phyloP scores from a whole-genome alignment of 345 rosid genomes.

The Isatis tinctoria region DNA sequence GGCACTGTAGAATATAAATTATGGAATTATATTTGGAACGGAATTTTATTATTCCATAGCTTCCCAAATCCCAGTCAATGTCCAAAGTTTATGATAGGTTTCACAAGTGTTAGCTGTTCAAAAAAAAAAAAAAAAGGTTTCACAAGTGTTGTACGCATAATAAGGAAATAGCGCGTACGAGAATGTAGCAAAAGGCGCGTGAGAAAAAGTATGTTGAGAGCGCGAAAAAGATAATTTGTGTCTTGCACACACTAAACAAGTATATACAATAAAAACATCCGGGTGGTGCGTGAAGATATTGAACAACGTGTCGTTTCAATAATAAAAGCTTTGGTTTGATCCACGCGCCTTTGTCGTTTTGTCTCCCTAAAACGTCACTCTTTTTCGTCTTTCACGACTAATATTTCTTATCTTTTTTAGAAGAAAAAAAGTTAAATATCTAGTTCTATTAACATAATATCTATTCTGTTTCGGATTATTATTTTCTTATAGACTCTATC shows the following conservation, averaged over 20 bases:
- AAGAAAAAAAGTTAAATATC: too few species aligned
- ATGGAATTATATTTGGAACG: too few species aligned
- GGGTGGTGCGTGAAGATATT: constrained; percentile 38
- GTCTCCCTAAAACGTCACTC: constrained; percentile 32
- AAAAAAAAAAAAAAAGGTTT: too few species aligned
- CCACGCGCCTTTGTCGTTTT: constrained; percentile 46
- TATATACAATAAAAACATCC: constrained; percentile 9
- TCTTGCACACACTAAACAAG: constrained; percentile 22
- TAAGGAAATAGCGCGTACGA: not conserved
- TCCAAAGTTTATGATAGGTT: too few species aligned
- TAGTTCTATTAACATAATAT: not conserved
- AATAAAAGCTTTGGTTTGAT: not conserved
- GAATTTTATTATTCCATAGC: too few species aligned
- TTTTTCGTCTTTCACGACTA: not conserved
- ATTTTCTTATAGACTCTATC: too few species aligned
- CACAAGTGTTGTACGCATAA: too few species aligned
- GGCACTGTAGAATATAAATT: too few species aligned
- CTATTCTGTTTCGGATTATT: not conserved
- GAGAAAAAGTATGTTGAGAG: not conserved
- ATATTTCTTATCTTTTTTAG: too few species aligned
- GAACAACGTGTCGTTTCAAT: constrained; percentile 35
- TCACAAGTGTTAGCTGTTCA: too few species aligned
- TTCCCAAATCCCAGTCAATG: too few species aligned
- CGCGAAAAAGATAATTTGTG: constrained; percentile 21
- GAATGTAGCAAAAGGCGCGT: not conserved